phyloP scores from a whole-genome alignment of 257 asterid genomes.

The Solanum pennellii region DNA sequence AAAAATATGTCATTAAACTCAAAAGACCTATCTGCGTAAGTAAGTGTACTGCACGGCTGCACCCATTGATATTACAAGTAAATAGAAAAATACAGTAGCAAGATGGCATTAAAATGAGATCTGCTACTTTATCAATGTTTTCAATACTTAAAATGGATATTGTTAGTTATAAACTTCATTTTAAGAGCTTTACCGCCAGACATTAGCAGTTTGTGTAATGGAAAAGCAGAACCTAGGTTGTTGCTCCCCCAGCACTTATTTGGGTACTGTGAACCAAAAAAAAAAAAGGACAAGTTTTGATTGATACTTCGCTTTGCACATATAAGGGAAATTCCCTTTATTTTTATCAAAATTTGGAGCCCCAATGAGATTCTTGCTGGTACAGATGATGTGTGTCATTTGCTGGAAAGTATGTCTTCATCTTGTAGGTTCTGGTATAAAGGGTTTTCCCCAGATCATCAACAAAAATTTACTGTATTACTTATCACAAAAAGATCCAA shows the following conservation, averaged over 20 bases:
- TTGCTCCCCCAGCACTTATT: neutral
- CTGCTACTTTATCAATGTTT: neutral
- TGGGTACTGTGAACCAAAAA: neutral
- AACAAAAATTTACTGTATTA: neutral
- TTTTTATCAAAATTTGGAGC: neutral
- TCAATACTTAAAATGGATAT: neutral
- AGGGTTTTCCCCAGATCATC: neutral
- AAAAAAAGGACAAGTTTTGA: neutral
- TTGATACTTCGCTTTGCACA: neutral
- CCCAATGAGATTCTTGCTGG: neutral
- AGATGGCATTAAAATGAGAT: neutral
- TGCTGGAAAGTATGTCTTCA: neutral
- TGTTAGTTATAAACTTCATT: neutral
- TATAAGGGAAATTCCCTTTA: neutral
- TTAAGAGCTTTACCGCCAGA: neutral
- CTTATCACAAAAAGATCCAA: neutral
- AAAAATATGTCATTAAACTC: neutral
- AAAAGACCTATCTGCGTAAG: neutral
- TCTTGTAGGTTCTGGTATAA: neutral
- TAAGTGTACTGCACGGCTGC: neutral
- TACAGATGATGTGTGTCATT: neutral
- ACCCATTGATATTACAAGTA: neutral
- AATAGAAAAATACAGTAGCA: neutral
- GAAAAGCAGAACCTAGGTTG: neutral
- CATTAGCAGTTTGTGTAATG: neutral